Evolutionary conservation across 768 basidiomycete genomes (phyloP).

Genomic region (Leccinellum albellum): DNA sequence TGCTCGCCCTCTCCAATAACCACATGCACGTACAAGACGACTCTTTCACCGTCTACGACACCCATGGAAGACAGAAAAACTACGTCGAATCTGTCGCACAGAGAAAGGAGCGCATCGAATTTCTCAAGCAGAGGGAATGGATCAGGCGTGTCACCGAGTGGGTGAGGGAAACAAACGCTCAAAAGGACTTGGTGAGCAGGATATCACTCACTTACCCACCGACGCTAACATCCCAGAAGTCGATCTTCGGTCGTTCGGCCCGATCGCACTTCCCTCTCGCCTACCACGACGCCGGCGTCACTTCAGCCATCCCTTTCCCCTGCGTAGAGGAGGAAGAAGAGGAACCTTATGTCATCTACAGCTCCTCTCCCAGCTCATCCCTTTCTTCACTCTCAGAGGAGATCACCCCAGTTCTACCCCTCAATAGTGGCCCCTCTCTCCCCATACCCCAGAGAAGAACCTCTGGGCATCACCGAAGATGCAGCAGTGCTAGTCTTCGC

Average conservation of each 20-base stretch:
- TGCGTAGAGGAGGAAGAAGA: conserved; percentile 28
- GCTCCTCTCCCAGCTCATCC: conserved; percentile 31
- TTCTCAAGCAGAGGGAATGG: conserved; percentile 45
- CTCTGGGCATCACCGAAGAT: conserved; percentile 26
- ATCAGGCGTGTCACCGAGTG: conserved; percentile 39
- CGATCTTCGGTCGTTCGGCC: conserved; percentile 15
- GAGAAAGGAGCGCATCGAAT: conserved; percentile 49
- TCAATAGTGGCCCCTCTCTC: conserved; percentile 11
- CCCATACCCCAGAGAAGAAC: conserved; percentile 16
- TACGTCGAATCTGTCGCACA: conserved; percentile 46
- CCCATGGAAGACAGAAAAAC: conserved; percentile 41
- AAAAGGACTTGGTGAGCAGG: conserved; percentile 19
- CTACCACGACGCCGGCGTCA: conserved; percentile 7
- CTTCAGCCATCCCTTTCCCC: conserved; percentile 26
- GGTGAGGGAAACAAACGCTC: conserved; percentile 31
- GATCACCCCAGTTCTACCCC: conserved; percentile 23
- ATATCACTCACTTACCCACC: neutral
- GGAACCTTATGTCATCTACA: conserved; percentile 33
- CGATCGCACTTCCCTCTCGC: conserved; percentile 8
- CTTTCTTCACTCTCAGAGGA: conserved; percentile 33
- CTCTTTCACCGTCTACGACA: conserved; percentile 35
- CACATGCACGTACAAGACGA: conserved; percentile 13
- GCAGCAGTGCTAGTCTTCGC: conserved; percentile 31
- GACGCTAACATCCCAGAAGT: conserved; percentile 9
- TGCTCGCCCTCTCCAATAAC: conserved; percentile 17